Conservation (phyloP, 2,329 filamentous ascomycete species). For the Hymenoscyphus scutula region DNA sequence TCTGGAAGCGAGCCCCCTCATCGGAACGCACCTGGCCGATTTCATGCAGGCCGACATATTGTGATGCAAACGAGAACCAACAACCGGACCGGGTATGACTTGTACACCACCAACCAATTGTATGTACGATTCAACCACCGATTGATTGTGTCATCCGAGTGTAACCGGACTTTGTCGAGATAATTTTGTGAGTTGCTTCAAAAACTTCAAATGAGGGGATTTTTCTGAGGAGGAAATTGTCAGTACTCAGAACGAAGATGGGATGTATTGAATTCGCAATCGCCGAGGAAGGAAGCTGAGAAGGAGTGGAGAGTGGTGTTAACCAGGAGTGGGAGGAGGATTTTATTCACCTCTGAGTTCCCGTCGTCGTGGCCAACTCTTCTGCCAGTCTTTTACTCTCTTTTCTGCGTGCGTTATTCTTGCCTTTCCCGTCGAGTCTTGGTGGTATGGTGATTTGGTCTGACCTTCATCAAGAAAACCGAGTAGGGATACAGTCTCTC, state of each 20-base stretch:
- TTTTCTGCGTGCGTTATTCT: not conserved
- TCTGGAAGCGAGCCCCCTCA: constrained; percentile 20
- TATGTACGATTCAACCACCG: not conserved
- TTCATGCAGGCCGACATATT: constrained; percentile 22
- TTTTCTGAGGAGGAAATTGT: not conserved
- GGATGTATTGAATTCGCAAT: not conserved
- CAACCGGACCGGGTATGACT: not conserved
- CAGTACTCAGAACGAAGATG: not conserved
- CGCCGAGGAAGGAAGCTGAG: not conserved
- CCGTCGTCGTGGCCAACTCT: not conserved
- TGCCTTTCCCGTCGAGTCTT: not conserved
- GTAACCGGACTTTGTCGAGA: not conserved
- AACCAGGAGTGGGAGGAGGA: not conserved
- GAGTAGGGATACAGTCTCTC: not conserved
- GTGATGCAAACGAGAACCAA: not conserved
- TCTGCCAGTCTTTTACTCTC: not conserved
- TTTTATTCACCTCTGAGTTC: not conserved
- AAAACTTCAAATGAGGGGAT: not conserved
- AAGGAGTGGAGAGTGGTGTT: not conserved
- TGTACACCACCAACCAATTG: constrained; percentile 1
- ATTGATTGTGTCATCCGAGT: not conserved
- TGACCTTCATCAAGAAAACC: not conserved
- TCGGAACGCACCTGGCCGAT: constrained; percentile 20
- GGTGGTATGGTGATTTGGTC: not conserved
- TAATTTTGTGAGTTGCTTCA: not conserved